Evolutionary conservation across 2,329 filamentous ascomycete genomes (phyloP), one percentile per base, ranked within the genome.

Genomic region (Coleophoma crateriformis): DNA sequence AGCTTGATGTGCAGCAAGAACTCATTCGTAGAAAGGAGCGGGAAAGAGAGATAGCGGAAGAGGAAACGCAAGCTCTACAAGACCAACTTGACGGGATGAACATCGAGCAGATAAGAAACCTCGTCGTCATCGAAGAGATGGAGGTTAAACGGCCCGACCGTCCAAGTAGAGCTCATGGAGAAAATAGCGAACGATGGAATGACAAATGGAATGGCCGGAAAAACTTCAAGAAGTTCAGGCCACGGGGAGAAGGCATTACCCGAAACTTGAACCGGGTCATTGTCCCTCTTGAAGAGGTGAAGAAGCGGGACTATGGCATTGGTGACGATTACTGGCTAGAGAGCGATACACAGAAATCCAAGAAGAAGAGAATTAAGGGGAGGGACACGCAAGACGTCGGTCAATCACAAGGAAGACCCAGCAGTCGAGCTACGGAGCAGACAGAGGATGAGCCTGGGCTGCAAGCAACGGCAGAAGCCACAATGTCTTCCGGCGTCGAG

Each of bases 221-320:
- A 68, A 97, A 99, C 63, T 99, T 96, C 72, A 99, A 99, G 67
- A 87, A 82, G 59, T 99, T 99, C 63, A 76, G 77, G 19, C 76
- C 74, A 48, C 75, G 80, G 47, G 84, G 80, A 20, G 78, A 78
- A 35, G 58, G 59, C n/a, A 54, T 60, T 19, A 54, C 50, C 53
- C 65, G 49, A 59, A 67, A 57, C 62, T 65, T 54, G 47, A 43
- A 57, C 10, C 57, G 54, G 13, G 67, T 67, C 0, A 82, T 88
- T 46, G 81, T 88, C 12, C 71, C 75, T 0, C 67, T 88, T 1
- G 79, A 87, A 57, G 81, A 84, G 61, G 77, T 78, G 1, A 75
- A 74, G 48, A 74, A 72, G 51, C 79, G 77, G 52, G 75, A 76
- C 17, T 79, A 77, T 58, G 81, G 80, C 2, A 72, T 82, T 39